Evolutionary conservation across 78 protist species (phyloP).

Genomic region (Diacronema lutheri): DNA sequence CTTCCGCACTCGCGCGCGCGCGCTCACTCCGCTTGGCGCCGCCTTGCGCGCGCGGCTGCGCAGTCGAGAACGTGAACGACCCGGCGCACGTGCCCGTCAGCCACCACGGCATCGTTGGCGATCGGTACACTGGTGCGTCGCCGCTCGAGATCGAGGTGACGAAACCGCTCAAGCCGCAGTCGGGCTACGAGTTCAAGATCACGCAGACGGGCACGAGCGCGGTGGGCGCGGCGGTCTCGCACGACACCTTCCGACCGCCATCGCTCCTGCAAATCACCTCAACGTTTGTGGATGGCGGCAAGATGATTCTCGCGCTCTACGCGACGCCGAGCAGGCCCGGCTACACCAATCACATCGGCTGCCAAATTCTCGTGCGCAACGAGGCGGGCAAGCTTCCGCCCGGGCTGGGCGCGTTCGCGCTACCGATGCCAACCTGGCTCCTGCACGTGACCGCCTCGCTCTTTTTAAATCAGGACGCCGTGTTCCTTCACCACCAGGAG

Average conservation of each 20-base stretch:
- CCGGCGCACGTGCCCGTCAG: slow-evolving; percentile 10
- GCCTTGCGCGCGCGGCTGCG: too few species aligned
- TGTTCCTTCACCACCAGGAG: not conserved
- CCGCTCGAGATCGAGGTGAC: not conserved
- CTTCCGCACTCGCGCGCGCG: too few species aligned
- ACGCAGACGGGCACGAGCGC: not conserved
- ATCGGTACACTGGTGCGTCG: not conserved
- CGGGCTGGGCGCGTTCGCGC: not conserved
- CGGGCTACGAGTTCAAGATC: not conserved
- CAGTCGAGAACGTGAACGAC: slow-evolving; percentile 27
- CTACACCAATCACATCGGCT: not conserved
- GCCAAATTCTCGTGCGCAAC: not conserved
- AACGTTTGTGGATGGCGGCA: not conserved
- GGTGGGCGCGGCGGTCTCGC: not conserved
- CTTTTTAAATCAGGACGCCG: slow-evolving; percentile 19
- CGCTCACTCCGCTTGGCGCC: too few species aligned
- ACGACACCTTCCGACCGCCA: slow-evolving; percentile 13
- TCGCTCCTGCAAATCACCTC: not conserved
- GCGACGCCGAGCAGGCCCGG: slow-evolving; percentile 6
- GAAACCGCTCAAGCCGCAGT: not conserved
- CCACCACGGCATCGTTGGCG: slow-evolving; percentile 16
- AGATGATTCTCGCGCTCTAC: not conserved
- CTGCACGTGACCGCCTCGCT: not conserved
- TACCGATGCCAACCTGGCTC: slow-evolving; percentile 4
- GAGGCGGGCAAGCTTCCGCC: not conserved